phyloP scores from a whole-genome alignment of 768 basidiomycete species.

The Mycena capillaripes region DNA sequence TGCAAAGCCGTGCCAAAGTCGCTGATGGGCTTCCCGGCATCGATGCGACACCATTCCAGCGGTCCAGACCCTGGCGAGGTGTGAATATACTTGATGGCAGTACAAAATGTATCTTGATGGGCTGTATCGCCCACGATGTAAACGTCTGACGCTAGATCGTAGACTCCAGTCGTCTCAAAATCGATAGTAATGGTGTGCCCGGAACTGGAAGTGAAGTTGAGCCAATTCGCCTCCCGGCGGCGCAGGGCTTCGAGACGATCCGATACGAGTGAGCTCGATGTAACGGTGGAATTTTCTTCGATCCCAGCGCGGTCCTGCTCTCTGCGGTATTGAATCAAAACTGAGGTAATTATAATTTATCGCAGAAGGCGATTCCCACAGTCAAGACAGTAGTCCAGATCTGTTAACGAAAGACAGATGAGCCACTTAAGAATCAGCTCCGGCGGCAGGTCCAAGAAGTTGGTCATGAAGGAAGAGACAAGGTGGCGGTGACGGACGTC shows the following conservation, averaged over 20 bases:
- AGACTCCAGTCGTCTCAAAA: conserved; percentile 1
- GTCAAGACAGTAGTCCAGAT: background rate
- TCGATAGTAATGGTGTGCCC: background rate
- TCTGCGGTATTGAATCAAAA: no score
- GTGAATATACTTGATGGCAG: conserved; percentile 6
- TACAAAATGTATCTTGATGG: background rate
- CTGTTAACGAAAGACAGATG: background rate
- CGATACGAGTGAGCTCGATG: background rate
- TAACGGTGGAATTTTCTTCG: background rate
- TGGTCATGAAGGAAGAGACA: no score
- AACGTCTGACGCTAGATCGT: conserved; percentile 3
- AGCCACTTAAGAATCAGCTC: conserved; percentile 5
- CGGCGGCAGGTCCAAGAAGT: conserved; percentile 4
- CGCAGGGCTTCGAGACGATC: background rate
- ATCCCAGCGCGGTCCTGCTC: no score
- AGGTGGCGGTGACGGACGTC: no score
- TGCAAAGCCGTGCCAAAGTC: conserved; percentile 26
- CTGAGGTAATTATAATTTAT: background rate
- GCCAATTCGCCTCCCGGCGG: background rate
- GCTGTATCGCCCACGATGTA: background rate
- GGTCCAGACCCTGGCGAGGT: background rate
- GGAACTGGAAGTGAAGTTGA: background rate
- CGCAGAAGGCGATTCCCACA: background rate
- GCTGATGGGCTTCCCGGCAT: conserved; percentile 10
- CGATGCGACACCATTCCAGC: background rate